phyloP scores from a whole-genome alignment of 177 flowering plant species.

The Vitis hybrid region DNA sequence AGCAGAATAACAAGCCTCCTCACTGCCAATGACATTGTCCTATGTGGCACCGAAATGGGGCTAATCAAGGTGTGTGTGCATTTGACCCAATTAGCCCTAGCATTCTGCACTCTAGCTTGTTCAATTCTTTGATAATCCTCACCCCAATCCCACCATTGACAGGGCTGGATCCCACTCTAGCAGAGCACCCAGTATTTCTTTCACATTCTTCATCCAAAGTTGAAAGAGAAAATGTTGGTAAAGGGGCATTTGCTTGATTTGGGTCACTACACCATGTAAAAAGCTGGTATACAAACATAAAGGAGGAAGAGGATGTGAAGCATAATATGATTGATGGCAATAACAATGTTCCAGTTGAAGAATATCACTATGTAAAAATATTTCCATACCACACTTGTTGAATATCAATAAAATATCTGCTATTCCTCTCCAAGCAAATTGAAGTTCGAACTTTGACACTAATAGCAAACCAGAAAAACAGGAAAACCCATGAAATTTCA shows the following conservation, averaged over 20 bases:
- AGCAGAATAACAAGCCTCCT: slow-evolving; percentile 78
- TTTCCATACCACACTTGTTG: neutral
- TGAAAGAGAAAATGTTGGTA: neutral
- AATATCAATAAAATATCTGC: neutral
- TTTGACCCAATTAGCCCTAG: neutral
- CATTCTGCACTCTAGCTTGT: neutral
- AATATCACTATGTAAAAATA: neutral
- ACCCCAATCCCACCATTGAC: slow-evolving; percentile 11
- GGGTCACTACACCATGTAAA: neutral
- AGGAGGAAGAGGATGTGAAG: too few relatives aligned
- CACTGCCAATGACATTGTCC: slow-evolving; percentile 64
- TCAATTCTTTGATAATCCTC: neutral
- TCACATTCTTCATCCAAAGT: neutral
- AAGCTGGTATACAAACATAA: neutral
- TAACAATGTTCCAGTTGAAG: neutral
- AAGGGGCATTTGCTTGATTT: neutral
- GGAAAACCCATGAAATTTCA: too few relatives aligned
- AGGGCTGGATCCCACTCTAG: slow-evolving; percentile 82
- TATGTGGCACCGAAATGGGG: slow-evolving; percentile 87
- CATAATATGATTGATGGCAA: neutral
- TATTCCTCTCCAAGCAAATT: neutral
- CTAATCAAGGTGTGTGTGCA: slow-evolving; percentile 55
- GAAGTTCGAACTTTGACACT: too few relatives aligned
- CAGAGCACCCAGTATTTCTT: neutral
- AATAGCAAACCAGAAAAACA: too few relatives aligned